These are phyloP conservation scores for Aureobasidium sp. DNA, from an alignment of 2,329 filamentous ascomycete genomes.

Conservation along the genomic window DNA sequence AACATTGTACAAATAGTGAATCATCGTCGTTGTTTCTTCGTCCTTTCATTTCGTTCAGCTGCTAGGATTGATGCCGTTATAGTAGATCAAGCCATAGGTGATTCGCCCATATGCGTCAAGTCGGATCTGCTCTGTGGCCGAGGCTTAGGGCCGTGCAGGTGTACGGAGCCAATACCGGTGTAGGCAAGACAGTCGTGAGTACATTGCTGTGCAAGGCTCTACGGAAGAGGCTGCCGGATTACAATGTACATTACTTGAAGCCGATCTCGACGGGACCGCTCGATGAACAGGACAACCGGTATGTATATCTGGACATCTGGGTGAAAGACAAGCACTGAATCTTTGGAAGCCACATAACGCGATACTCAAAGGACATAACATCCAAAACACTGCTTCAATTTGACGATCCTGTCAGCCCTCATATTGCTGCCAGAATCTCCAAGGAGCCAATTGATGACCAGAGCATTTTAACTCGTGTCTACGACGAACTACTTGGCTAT, in stretches of 20 bases:
- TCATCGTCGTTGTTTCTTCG: background rate
- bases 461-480: conserved; percentile 33
- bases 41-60: background rate
- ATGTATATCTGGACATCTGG: conserved; percentile 18
- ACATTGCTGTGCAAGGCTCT: conserved; percentile 63
- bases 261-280: conserved; percentile 70
- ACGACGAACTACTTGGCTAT: conserved; percentile 37
- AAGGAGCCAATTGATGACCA: conserved; percentile 16
- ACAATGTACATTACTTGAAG: conserved; percentile 62
- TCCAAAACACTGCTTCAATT: conserved; percentile 65
- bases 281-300: conserved; percentile 65
- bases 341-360: conserved; percentile 52
- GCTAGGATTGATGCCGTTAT: background rate
- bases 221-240: conserved; percentile 38
- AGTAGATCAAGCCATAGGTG: background rate
- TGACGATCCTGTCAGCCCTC: conserved; percentile 67
- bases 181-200: conserved; percentile 77
- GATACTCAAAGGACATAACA: conserved; percentile 49
- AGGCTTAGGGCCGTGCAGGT: conserved; percentile 65
- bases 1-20: background rate
- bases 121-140: conserved; percentile 59
- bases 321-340: background rate
- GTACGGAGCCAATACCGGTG: conserved; percentile 77
- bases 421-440: conserved; percentile 54
- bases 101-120: conserved; percentile 28